Conservation (phyloP, 164 flowering plant species). For the Annona squamosa region DNA sequence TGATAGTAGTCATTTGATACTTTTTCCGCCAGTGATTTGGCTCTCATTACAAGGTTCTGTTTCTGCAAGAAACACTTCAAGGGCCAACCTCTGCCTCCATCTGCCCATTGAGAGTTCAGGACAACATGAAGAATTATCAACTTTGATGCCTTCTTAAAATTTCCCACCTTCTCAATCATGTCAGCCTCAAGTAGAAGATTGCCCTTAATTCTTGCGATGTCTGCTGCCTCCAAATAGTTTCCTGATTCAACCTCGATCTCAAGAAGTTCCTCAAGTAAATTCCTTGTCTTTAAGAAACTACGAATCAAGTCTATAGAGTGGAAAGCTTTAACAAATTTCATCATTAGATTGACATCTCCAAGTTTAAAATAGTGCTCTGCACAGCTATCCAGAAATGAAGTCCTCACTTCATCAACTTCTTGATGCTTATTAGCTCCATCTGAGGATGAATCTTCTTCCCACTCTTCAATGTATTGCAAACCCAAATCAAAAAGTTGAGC, state of each 20-base stretch:
- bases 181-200: constrained; percentile 42
- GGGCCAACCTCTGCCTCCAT: constrained; percentile 54
- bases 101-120: constrained; percentile 39
- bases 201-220: constrained; percentile 39
- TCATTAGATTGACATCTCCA: constrained; percentile 31
- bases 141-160: constrained; percentile 31
- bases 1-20: constrained; percentile 21
- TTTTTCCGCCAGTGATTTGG: constrained; percentile 28
- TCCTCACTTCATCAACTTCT: constrained; percentile 27
- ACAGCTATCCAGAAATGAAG: constrained; percentile 36
- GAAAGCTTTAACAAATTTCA: constrained; percentile 39
- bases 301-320: constrained; percentile 28
- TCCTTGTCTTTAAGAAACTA: constrained; percentile 24
- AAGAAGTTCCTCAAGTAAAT: constrained; percentile 45
- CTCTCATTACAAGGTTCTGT: constrained; percentile 37
- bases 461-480: constrained; percentile 34
- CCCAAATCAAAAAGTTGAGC: constrained; percentile 44
- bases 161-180: constrained; percentile 47
- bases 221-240: constrained; percentile 47
- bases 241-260: constrained; percentile 41
- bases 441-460: constrained; percentile 29
- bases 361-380: constrained; percentile 37
- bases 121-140: constrained; percentile 35
- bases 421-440: constrained; percentile 7
- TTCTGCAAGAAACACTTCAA: constrained; percentile 33